phyloP scores from a whole-genome alignment of 805 yeast genomes.

The Candida morakotiae region DNA sequence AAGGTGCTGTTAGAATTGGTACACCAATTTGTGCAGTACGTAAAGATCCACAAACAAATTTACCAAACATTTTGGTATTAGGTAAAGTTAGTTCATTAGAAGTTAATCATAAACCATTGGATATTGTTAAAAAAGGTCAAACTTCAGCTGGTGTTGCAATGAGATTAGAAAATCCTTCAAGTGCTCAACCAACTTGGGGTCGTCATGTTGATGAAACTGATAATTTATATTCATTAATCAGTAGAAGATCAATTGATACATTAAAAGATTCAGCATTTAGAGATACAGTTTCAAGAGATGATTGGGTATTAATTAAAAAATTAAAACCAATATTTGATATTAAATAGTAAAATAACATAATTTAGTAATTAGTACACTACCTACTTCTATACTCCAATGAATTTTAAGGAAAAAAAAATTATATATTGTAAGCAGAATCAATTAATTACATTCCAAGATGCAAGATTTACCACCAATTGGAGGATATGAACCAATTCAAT shows the following conservation, averaged over 20 bases:
- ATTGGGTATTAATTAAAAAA: constrained; percentile 88
- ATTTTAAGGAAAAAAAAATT: constrained; percentile 3
- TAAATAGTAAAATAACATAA: constrained; percentile 31
- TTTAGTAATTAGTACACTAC: too few relatives aligned
- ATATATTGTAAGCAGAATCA: background rate
- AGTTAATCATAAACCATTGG: constrained; percentile 86
- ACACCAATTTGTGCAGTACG: constrained; percentile 96
- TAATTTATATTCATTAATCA: constrained; percentile 79
- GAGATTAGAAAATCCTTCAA: constrained; percentile 89
- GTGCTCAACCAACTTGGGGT: constrained; percentile 97
- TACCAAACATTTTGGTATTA: constrained; percentile 62
- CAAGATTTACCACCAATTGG: constrained; percentile 88
- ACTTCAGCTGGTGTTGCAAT: constrained; percentile 98
- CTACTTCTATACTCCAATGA: too few relatives aligned
- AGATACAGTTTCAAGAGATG: constrained; percentile 88
- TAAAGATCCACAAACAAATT: constrained; percentile 79
- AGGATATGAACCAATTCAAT: constrained; percentile 82
- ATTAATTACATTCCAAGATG: constrained; percentile 18
- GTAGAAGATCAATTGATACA: constrained; percentile 92
- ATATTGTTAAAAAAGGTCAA: constrained; percentile 85
- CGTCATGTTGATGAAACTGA: constrained; percentile 97
- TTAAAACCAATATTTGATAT: constrained; percentile 88
- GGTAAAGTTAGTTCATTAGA: constrained; percentile 93
- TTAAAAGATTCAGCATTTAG: constrained; percentile 98
- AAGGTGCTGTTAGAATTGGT: constrained; percentile 85